Evolutionary conservation across 2,329 filamentous ascomycete species (phyloP), one percentile per base, ranked within the genome.

Genomic region (Aspergillus calidoustus): DNA sequence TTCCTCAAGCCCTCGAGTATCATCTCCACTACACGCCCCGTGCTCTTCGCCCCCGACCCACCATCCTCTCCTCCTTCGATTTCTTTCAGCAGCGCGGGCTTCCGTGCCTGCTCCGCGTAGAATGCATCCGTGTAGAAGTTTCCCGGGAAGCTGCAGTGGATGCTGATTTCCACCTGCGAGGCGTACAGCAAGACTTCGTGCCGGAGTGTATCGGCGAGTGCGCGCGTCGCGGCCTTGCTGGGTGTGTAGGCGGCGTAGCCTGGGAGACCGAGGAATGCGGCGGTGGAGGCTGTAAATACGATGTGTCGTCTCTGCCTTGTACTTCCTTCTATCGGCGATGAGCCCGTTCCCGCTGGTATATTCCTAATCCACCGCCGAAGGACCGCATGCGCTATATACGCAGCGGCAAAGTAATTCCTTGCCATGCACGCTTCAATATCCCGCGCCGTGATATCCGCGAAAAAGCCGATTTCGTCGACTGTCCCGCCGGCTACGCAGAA

Each of bases 401-500:
- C 50, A 1, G 56, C 43, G 0, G 62, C 34, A n/a, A 60, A 57
- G 51, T 64, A 66, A n/a, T 66, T 62, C 8, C 19, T 19, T 13
- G 60, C 58, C 46, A 66, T 52, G 61, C 65, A 68, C 19, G 50
- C 38, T 7, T 49, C 57, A 23, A 69, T 63, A 1, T 55, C 38
- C 1, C 54, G 34, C 1, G 68, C 52, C 4, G 61, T 28, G 17
- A 68, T 65, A 47, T 66, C 62, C 22, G 60, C 64, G 15, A 69
- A 62, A 43, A 68, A 66, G 8, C 68, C 68, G 2, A 68, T 28
- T 48, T 69, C 58, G 8, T 54, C 56, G 23, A 61, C 46, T 0
- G 61, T 61, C 7, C 68, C 65, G 19, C 68, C 68, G 3, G 66
- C 66, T 15, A 59, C 56, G 53, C 66, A 68, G 48, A 66, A 59